Percentiles rank a stretch among this genome's conserved stretches.
Evolutionary conservation across 2,329 filamentous ascomycete species (phyloP).

Genomic region (Atkinsonella hypoxylon): DNA sequence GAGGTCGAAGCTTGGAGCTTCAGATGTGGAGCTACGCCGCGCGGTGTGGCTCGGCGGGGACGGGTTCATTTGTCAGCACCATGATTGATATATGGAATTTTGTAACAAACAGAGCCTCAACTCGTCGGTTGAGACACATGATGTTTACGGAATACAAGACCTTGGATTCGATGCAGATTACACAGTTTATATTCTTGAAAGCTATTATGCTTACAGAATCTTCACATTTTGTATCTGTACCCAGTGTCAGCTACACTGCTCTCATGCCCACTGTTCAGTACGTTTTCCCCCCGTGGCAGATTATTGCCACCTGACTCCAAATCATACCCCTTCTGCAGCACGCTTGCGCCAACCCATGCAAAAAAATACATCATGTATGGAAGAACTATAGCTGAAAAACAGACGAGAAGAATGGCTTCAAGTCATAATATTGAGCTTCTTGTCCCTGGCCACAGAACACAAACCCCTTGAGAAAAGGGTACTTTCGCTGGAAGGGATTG

Average conservation of each 20-base stretch:
- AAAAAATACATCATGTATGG: background rate
- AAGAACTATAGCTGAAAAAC: background rate
- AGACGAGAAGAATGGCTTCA: too few species aligned
- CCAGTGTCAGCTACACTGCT: background rate
- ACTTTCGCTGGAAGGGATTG: too few species aligned
- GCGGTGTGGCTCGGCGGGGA: background rate
- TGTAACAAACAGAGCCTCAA: too few species aligned
- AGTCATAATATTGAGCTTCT: too few species aligned
- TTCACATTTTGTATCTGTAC: background rate
- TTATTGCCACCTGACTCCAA: background rate
- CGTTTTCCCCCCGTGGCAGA: too few species aligned
- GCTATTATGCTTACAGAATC: background rate
- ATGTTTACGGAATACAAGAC: background rate
- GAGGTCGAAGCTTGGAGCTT: background rate
- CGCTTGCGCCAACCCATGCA: background rate
- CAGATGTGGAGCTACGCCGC: background rate
- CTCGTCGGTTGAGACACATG: background rate
- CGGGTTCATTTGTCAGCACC: background rate
- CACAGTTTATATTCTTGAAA: background rate
- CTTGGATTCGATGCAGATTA: background rate
- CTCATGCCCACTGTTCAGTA: background rate
- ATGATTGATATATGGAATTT: too few species aligned
- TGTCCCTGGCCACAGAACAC: too few species aligned
- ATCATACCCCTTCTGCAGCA: background rate
- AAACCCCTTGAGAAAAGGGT: too few species aligned